Evolutionary conservation across 805 yeast species (phyloP).

Genomic region (Isabelozyma heimii): DNA sequence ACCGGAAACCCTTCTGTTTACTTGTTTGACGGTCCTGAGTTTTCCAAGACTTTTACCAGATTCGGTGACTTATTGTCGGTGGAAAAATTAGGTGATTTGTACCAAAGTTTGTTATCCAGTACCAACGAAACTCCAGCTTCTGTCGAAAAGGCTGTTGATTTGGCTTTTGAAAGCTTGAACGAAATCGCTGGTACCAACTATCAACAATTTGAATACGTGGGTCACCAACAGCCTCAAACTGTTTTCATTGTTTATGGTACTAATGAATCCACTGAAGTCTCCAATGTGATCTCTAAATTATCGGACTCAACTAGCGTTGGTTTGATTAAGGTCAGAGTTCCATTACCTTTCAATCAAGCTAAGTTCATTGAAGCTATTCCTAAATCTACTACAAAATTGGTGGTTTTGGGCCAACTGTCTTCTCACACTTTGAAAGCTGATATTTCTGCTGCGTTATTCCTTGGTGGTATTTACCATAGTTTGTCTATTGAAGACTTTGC

Average conservation of each 20-base stretch:
- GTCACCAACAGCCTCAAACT: slow-evolving; percentile 58
- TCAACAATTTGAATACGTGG: slow-evolving; percentile 68
- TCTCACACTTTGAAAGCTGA: slow-evolving; percentile 62
- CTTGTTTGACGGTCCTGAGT: slow-evolving; percentile 78
- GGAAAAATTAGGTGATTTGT: slow-evolving; percentile 38
- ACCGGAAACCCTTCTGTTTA: slow-evolving; percentile 59
- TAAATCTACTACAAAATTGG: slow-evolving; percentile 51
- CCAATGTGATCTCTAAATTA: slow-evolving; percentile 38
- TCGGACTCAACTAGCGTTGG: slow-evolving; percentile 49
- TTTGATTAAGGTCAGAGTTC: slow-evolving; percentile 69
- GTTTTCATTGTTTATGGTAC: slow-evolving; percentile 86
- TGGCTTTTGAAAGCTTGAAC: slow-evolving; percentile 52
- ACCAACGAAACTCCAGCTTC: slow-evolving; percentile 22
- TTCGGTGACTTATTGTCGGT: slow-evolving; percentile 43
- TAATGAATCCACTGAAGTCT: slow-evolving; percentile 55
- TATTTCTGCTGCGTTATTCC: slow-evolving; percentile 67
- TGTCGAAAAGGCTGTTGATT: slow-evolving; percentile 36
- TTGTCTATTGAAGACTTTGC: slow-evolving; percentile 49
- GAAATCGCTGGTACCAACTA: slow-evolving; percentile 50
- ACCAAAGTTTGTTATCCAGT: slow-evolving; percentile 32
- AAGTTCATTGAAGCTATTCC: slow-evolving; percentile 64
- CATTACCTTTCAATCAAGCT: slow-evolving; percentile 70
- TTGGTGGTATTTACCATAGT: slow-evolving; percentile 40
- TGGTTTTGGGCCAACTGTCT: slow-evolving; percentile 61
- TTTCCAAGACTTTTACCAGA: slow-evolving; percentile 47